Base-by-base conservation (phyloP, 495 filamentous ascomycete species). In the Lophiostoma macrostomum region DNA sequence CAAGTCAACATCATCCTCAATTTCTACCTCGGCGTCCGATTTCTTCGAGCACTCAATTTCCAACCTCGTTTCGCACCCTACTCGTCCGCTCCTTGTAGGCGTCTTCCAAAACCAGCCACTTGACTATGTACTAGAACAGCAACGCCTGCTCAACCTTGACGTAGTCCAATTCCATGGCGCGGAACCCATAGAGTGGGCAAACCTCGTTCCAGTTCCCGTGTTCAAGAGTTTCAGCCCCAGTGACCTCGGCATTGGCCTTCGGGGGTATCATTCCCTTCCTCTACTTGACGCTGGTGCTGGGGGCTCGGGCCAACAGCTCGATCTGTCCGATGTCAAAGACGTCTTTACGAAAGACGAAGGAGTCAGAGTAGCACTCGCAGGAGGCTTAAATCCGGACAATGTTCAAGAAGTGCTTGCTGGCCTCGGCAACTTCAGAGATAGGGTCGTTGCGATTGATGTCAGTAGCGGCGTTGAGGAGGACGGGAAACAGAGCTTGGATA, bases 101-200 rank as follows among this genome's bases (percentile, higher is more conserved):
- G 91, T 98, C 4, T 98, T 98, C 70, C 87, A 84, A 65, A 85
- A 96, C 69, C 91, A 96, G 60, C 83, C 91, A 1, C 73, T 98
- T 11, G 76, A 79, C 18, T 88, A 95, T 48, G 73, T 98, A 16
- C 70, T 96, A 19, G 76, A 77, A 35, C 79, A 90, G 63, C 87
- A 91, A 60, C 76, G 79, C 46, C 76, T 82, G 2, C 78, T 96
- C 49, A 74, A 76, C 37, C 83, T 98, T n/a, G 93, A 98, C 65
- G 74, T 93, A 35, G 84, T 98, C 3, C 93, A 98, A 63, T 77
- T 98, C 3, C 93, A 98, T 67, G 93, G 93, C 7, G 73, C 82
- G 43, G 93, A 98, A 67, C 91, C 93, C 1, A 62, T 96, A 27
- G 93, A 97, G 64, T 97, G 93, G 91, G 83, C 90, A 1, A 76